Evolutionary conservation across 2,329 filamentous ascomycete genomes (phyloP), one percentile per base, ranked within the genome.

Genomic region (Colletotrichum sp.): DNA sequence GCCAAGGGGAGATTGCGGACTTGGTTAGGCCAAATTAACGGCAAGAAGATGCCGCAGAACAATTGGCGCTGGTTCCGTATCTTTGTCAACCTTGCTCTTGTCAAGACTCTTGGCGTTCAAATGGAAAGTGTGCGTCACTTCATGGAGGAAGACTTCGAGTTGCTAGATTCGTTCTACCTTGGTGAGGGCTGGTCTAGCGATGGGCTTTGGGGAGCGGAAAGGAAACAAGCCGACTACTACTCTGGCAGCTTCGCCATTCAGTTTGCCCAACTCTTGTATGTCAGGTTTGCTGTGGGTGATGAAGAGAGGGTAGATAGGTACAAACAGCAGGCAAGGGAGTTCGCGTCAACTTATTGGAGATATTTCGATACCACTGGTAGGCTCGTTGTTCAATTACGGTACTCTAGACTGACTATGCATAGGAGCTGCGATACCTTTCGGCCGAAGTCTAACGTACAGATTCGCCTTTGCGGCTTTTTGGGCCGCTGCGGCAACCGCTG

Each of bases 31-130:
- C 82, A 82, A 1, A 83, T 87, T 8, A 86, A 87, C 55, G 80
- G 80, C 1, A 85, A 84, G 74, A 78, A 80, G 7, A 85, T 88
- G 77, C 86, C 86, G 0, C 74, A 79, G 8, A 87, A 85, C 8
- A 88, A 88, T 70, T 88, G 86, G 86, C 81, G 83, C 2, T 87
- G 86, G 86, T 88, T 88, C 68, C 83, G 86, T 1, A 82, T 87
- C 0, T 85, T 87, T 78, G 84, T 82, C 2, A 87, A 88, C 60
- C 77, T 88, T 6, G 86, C 85, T 1, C 78, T 87, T 3, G 79
- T 84, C 9, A 83, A 82, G 61, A 79, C 82, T 0, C 84, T 83
- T 34, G 84, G 83, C 9, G 81, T 85, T 9, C 78, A 82, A 0
- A 72, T 81, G 28, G 80, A 80, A 1, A 78, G 83, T 16, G 77